Evolutionary conservation across 78 protist species (phyloP), one percentile per base, ranked within the genome.

Genomic region (Cavenderia fasciculata): DNA sequence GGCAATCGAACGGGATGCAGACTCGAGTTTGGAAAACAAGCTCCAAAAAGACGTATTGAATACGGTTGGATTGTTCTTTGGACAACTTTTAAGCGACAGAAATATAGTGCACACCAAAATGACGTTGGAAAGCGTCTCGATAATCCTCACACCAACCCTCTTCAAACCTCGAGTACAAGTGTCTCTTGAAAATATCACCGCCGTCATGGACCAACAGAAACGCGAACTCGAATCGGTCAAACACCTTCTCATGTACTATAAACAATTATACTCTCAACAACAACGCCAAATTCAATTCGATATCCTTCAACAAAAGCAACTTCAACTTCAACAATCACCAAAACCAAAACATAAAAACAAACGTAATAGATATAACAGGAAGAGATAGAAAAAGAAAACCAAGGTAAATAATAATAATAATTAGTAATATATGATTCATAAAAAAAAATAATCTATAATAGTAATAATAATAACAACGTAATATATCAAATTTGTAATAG

Each of bases 71-170:
- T 14, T 66, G 40, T 82, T 82, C 61, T 82, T 68, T 68, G 90
- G 74, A 0, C 77, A 69, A 11, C 36, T 82, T 27, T 19, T 82
- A 25, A 69, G 68, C 29, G 51, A 25, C 0, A 71, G 68, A 5
- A 29, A 16, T 5, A 33, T 68, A 6, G 33, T 1, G 25, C 14
- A 41, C 12, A 68, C 90, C 57, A 82, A 82, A 43, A 82, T 82
- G 54, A 51, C 36, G 23, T n/a, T 68, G 11, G 90, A 82, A 5
- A 82, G 34, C 29, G 18, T 82, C 57, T 40, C 90, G 46, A 68
- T n/a, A 47, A 69, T 82, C 18, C 23, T 82, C 14, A 68, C 90
- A 12, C 90, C 90, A 56, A 66, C 90, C 11, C 14, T 82, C 10
- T 82, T 82, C 23, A 49, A 68, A 52, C 61, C 61, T 44, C 34